These are phyloP conservation scores for Lachnellula hyalina DNA, from an alignment of 2,329 filamentous ascomycete genomes.

Conservation along the genomic window DNA sequence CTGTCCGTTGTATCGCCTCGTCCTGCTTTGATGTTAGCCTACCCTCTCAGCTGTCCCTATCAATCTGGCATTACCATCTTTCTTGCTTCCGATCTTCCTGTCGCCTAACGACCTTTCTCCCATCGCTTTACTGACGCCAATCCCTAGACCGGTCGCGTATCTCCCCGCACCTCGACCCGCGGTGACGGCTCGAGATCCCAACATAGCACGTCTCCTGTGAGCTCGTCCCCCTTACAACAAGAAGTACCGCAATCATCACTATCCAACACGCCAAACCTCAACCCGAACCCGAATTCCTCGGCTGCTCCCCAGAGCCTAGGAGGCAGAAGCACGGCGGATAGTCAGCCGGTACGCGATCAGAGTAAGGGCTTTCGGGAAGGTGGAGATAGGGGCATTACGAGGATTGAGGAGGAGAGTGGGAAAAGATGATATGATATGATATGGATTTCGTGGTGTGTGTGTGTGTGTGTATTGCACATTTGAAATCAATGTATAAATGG, in stretches of 20 bases:
- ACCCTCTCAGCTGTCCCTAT: neutral
- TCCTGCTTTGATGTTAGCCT: neutral
- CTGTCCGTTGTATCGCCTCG: no score
- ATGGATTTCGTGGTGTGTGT: no score
- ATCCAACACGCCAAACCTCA: slow-evolving; percentile 17
- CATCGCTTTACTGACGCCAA: neutral
- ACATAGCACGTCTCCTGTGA: slow-evolving; percentile 21
- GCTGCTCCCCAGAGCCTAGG: slow-evolving; percentile 17
- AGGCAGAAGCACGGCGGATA: slow-evolving; percentile 20
- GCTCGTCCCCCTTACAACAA: slow-evolving; percentile 46
- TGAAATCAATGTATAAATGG: no score
- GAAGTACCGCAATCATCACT: slow-evolving; percentile 9
- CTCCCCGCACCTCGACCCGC: slow-evolving; percentile 19
- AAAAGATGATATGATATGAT: no score
- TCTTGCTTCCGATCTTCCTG: neutral
- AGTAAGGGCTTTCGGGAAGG: slow-evolving; percentile 26
- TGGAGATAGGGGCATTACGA: slow-evolving; percentile 24
- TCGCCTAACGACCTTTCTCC: neutral
- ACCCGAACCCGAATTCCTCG: slow-evolving; percentile 9
- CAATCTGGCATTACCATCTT: neutral
- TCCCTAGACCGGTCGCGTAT: slow-evolving; percentile 21
- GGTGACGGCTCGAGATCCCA: slow-evolving; percentile 13
- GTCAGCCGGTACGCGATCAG: slow-evolving; percentile 23
- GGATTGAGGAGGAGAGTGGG: slow-evolving; percentile 22
- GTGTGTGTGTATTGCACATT: no score